Evolutionary conservation across 1,284 basidiomycete species (phyloP), one percentile per base, ranked within the genome.

Genomic region (Rhizopogon parksii): DNA sequence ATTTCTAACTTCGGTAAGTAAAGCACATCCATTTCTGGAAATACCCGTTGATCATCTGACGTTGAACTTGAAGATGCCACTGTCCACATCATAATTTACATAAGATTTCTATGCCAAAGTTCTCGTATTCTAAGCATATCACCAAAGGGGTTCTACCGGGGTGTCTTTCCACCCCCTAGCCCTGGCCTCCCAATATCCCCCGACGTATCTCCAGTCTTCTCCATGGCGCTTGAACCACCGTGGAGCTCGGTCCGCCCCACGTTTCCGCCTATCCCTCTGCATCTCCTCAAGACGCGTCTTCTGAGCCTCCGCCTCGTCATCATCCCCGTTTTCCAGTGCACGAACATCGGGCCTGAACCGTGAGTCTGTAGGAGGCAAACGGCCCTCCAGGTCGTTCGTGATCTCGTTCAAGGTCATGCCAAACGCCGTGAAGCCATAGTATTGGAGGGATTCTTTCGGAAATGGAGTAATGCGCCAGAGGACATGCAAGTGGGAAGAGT

Each of bases 271-370:
- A 53, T 83, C 84, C 58, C 88, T 76, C 67, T 83, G 85, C 66
- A 75, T 69, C 65, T 80, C 86, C 66, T 96, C 94, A 9, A 95
- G 70, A 30, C 77, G 73, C 25, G 72, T 66, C 70, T 96, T 96
- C 60, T 88, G 77, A 46, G 68, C 67, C 61, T 96, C 93, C 1
- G 93, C 92, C 42, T 72, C 61, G 53, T 91, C 85, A 2, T 89
- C 65, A 42, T 88, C 71, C 9, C 92, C 93, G 56, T 88, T 80
- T 66, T 96, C 94, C 40, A 95, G 73, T 3, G 91, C 89, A 27
- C 87, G 74, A 49, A 95, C 88, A 68, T 96, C 93, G 1, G 92
- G 89, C 34, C 93, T 78, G 53, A 82, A 73, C 30, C 94, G 79
- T 6, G 92, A 93, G 65, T 96, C 94, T 0, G 93, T 94, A 0